These are phyloP conservation scores for Aspergillus sclerotiicarbonarius DNA, from an alignment of 495 filamentous ascomycete genomes.

Conservation along the genomic window DNA sequence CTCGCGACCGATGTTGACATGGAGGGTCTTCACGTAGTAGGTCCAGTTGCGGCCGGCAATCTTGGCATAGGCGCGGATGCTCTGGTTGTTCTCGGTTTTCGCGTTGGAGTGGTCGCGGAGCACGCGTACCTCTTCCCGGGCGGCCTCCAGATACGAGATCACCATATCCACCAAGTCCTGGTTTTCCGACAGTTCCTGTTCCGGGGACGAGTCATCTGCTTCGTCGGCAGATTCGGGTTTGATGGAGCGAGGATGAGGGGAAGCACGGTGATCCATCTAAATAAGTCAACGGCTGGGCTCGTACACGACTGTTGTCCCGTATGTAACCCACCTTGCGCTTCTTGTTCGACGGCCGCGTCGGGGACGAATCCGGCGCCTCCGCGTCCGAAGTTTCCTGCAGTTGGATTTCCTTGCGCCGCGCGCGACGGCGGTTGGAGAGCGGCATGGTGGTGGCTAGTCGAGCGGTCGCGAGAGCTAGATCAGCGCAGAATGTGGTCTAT, in stretches of 20 bases:
- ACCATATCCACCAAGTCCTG: slow-evolving; percentile 72
- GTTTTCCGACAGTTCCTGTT: slow-evolving; percentile 52
- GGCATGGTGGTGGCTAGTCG: slow-evolving; percentile 35
- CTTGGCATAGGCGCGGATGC: slow-evolving; percentile 88
- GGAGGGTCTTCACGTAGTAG: slow-evolving; percentile 80
- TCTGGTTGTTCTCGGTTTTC: slow-evolving; percentile 65
- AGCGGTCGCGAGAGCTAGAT: neutral
- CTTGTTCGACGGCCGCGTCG: slow-evolving; percentile 68
- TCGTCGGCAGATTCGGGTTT: slow-evolving; percentile 42
- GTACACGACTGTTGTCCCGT: neutral
- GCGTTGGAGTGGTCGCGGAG: slow-evolving; percentile 72
- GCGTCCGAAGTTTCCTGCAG: slow-evolving; percentile 49
- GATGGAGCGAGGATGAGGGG: slow-evolving; percentile 26
- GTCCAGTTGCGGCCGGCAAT: slow-evolving; percentile 92
- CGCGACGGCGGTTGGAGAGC: slow-evolving; percentile 51
- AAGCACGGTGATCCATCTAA: slow-evolving; percentile 39
- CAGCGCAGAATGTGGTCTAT: too few species aligned
- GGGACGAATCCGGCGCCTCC: slow-evolving; percentile 63
- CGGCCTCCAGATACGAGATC: slow-evolving; percentile 62
- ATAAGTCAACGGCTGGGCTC: neutral
- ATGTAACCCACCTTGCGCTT: slow-evolving; percentile 64
- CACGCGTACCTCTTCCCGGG: slow-evolving; percentile 62
- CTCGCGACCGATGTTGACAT: slow-evolving; percentile 80
- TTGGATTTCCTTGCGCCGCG: slow-evolving; percentile 48
- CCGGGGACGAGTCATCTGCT: slow-evolving; percentile 44